Evolutionary conservation across 208 protist species (phyloP).

Genomic region (Acanthamoeba divionensis): DNA sequence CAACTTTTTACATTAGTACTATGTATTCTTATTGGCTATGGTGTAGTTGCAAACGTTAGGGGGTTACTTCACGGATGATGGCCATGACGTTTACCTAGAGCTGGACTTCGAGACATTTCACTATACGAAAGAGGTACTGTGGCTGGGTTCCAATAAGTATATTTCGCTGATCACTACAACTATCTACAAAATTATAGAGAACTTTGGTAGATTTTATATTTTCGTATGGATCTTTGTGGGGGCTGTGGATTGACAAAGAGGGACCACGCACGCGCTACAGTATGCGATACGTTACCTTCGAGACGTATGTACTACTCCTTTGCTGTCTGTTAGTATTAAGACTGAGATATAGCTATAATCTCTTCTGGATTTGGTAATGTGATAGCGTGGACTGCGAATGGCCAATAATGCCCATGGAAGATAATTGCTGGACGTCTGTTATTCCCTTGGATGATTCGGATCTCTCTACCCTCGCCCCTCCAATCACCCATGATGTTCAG

Average conservation of each 20-base stretch:
- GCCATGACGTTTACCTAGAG: too few species aligned
- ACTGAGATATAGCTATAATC: too few species aligned
- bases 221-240: conserved; percentile 23
- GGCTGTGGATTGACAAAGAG: conserved; percentile 29
- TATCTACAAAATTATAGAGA: background rate
- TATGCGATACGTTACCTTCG: conserved; percentile 29
- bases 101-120: conserved; percentile 37
- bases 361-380: too few species aligned
- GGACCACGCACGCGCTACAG: background rate
- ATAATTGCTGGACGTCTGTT: conserved; percentile 45
- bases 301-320: background rate
- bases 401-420: background rate
- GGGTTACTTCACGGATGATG: too few species aligned
- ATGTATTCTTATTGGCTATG: background rate
- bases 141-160: too few species aligned
- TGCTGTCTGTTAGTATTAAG: too few species aligned
- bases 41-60: background rate
- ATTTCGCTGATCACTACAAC: too few species aligned
- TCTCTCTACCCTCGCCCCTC: too few species aligned
- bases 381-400: too few species aligned
- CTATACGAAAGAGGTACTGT: background rate
- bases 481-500: too few species aligned
- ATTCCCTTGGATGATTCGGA: background rate
- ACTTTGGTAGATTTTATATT: conserved; percentile 26
- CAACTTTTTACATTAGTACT: background rate